These are phyloP conservation scores for Aspergillus sp. DNA, from an alignment of 2,329 filamentous ascomycete genomes.

Conservation along the genomic window DNA sequence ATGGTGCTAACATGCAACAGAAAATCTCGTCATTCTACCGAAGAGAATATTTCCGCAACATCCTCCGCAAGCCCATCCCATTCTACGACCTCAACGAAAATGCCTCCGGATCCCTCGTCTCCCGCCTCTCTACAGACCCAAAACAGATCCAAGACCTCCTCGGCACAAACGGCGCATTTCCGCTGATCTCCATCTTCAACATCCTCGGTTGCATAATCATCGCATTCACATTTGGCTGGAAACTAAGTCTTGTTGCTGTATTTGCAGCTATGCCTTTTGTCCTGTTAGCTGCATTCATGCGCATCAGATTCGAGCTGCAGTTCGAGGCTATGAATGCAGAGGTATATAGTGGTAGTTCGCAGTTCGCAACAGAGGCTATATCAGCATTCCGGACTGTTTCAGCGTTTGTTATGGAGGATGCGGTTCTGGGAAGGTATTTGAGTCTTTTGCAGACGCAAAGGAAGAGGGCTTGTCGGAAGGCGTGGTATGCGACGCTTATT, in stretches of 20 bases:
- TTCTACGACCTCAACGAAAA: slow-evolving; percentile 44
- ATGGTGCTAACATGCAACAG: slow-evolving; percentile 3
- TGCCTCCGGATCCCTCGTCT: slow-evolving; percentile 42
- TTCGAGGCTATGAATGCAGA: slow-evolving; percentile 63
- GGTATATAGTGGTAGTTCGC: slow-evolving; percentile 64
- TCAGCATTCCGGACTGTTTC: slow-evolving; percentile 67
- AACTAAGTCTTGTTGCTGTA: slow-evolving; percentile 61
- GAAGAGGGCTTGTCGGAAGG: slow-evolving; percentile 52
- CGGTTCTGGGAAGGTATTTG: slow-evolving; percentile 57
- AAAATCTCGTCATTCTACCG: slow-evolving; percentile 1
- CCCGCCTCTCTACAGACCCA: slow-evolving; percentile 43
- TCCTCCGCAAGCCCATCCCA: slow-evolving; percentile 37
- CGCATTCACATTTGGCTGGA: slow-evolving; percentile 69
- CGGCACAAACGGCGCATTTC: slow-evolving; percentile 40
- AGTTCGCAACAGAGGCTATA: slow-evolving; percentile 69
- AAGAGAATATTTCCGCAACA: slow-evolving; percentile 36
- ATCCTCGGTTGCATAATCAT: slow-evolving; percentile 60
- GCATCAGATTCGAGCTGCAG: slow-evolving; percentile 58
- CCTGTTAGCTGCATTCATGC: slow-evolving; percentile 43
- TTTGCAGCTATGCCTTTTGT: slow-evolving; percentile 53
- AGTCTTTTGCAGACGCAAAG: slow-evolving; percentile 55
- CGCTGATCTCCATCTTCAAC: slow-evolving; percentile 59
- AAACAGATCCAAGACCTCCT: slow-evolving; percentile 47
- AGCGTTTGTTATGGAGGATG: slow-evolving; percentile 61
- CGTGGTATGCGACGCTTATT: slow-evolving; percentile 56